Percentiles rank a stretch among this genome's conserved stretches.
These are phyloP conservation scores for Globisporangium carolinianum DNA, from an alignment of 352 stramenopile genomes.

Conservation along the genomic window DNA sequence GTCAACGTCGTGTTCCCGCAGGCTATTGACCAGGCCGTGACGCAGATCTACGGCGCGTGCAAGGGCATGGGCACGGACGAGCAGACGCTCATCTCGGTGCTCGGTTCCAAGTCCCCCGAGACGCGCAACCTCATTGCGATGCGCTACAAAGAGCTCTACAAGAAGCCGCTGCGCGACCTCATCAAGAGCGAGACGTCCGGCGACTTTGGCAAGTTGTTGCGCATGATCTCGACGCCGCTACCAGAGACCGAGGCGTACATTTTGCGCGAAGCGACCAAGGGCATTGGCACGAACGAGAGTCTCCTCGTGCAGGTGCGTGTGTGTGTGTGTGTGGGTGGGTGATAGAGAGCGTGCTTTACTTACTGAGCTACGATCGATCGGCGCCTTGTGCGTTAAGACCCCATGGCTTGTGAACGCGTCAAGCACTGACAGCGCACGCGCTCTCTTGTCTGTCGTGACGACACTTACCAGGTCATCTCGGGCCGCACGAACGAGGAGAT, in stretches of 20 bases:
- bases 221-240: constrained; percentile 68
- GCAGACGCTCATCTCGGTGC: constrained; percentile 55
- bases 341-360: background rate
- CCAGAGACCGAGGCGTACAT: constrained; percentile 66
- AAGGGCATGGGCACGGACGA: constrained; percentile 73
- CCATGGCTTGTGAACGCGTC: no score
- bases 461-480: constrained; percentile 34
- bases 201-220: constrained; percentile 60
- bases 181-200: constrained; percentile 69
- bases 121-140: constrained; percentile 57
- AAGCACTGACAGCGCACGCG: background rate
- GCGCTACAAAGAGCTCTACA: constrained; percentile 67
- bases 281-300: constrained; percentile 63
- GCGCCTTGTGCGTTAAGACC: background rate
- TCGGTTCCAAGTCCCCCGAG: constrained; percentile 64
- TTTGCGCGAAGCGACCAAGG: constrained; percentile 61
- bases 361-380: no score
- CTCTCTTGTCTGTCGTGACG: background rate
- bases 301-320: constrained; percentile 36
- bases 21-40: constrained; percentile 49
- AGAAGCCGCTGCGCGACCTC: constrained; percentile 43
- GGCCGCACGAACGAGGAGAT: constrained; percentile 78
- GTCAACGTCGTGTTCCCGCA: constrained; percentile 30
- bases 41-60: constrained; percentile 63
- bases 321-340: background rate